These are phyloP conservation scores for Epichloe baconii DNA, from an alignment of 2,329 filamentous ascomycete species.

Conservation along the genomic window DNA sequence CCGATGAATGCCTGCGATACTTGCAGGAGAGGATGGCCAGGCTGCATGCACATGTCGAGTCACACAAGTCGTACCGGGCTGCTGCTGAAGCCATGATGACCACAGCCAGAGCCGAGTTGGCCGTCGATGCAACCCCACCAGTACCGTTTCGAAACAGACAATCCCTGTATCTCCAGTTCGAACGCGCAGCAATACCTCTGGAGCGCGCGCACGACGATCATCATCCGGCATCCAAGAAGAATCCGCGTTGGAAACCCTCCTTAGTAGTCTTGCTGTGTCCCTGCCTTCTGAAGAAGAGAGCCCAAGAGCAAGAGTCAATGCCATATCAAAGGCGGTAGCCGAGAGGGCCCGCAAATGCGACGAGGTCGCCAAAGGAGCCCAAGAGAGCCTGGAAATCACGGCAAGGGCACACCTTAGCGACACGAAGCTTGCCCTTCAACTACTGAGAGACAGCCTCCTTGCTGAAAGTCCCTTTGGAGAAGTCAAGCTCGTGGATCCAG, in stretches of 20 bases:
- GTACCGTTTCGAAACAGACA: conserved; percentile 11
- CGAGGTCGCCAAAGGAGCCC: conserved; percentile 31
- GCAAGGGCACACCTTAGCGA: conserved; percentile 32
- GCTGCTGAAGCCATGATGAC: conserved; percentile 26
- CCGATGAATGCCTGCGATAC: conserved; percentile 38
- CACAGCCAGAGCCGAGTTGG: conserved; percentile 31
- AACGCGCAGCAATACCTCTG: conserved; percentile 14
- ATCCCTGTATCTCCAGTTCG: conserved; percentile 23
- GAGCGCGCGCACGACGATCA: conserved; percentile 17
- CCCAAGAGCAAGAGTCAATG: conserved; percentile 16
- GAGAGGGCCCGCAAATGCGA: conserved; percentile 30
- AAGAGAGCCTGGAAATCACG: conserved; percentile 35
- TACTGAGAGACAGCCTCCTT: conserved; percentile 37
- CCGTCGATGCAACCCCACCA: conserved; percentile 11
- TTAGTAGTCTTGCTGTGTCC: conserved; percentile 32
- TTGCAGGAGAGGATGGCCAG: conserved; percentile 33
- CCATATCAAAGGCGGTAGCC: conserved; percentile 21
- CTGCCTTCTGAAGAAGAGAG: conserved; percentile 19
- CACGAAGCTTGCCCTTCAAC: conserved; percentile 31
- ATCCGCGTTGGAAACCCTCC: conserved; percentile 32
- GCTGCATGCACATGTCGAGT: conserved; percentile 28
- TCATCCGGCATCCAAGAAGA: conserved; percentile 26
- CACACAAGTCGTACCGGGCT: conserved; percentile 32
- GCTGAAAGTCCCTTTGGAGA: conserved; percentile 36
- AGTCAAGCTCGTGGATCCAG: conserved; percentile 38